Conservation (phyloP, 495 filamentous ascomycete species). For the Letharia columbiana region DNA sequence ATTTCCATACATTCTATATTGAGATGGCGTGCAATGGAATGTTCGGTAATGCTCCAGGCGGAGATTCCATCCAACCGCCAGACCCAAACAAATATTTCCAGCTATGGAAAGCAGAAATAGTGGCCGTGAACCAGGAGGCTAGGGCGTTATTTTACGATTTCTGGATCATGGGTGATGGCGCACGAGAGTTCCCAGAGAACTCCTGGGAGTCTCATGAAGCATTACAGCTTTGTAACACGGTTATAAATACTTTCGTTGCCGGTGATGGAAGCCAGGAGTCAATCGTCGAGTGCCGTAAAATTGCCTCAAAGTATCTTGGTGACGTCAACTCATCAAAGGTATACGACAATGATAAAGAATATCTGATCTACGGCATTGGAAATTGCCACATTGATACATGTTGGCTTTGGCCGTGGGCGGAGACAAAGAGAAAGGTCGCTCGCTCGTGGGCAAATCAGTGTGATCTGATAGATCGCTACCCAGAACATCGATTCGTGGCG, state of each 20-base stretch:
- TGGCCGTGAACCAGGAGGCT: conserved; percentile 79
- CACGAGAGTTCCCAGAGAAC: conserved; percentile 67
- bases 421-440: conserved; percentile 94
- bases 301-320: conserved; percentile 76
- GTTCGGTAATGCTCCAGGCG: conserved; percentile 86
- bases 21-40: conserved; percentile 99
- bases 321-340: conserved; percentile 74
- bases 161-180: conserved; percentile 89
- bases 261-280: conserved; percentile 65
- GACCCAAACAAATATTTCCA: conserved; percentile 70
- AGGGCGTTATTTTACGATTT: conserved; percentile 80
- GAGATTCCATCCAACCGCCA: conserved; percentile 83
- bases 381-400: conserved; percentile 97
- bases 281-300: conserved; percentile 67
- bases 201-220: conserved; percentile 84
- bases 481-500: conserved; percentile 83
- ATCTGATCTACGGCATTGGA: conserved; percentile 79
- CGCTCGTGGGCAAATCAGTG: conserved; percentile 96
- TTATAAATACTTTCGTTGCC: conserved; percentile 81
- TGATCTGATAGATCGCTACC: conserved; percentile 86
- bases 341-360: conserved; percentile 63
- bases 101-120: conserved; percentile 72
- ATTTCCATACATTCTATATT: conserved; percentile 82
- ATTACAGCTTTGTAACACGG: conserved; percentile 69
- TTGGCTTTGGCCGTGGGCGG: conserved; percentile 98